Base-by-base conservation (phyloP, 805 yeast genomes). In the Metschnikowia dekortorum region DNA sequence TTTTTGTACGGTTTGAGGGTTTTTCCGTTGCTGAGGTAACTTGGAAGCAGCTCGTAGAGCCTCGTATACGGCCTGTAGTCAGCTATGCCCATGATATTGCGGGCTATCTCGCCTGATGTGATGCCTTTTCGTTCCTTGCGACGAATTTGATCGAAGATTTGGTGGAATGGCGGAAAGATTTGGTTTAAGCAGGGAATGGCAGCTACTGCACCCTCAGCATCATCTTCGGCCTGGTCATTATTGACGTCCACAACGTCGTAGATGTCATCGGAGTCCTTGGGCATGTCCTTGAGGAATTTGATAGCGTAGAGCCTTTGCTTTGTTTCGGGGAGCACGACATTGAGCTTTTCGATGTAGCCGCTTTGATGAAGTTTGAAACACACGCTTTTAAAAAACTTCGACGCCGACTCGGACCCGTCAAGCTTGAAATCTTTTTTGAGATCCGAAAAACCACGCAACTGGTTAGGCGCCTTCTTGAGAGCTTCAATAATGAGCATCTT, bases 111-210 rank as follows among this genome's bases (percentile, higher is more conserved):
- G 69, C 82, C 81, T 0, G 85, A 76, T 0, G 90, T 74, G 1
- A 81, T 67, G 0, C 96, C 96, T 0, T 64, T 61, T 0, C 61
- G 58, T 0, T 76, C 80, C 5, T 73, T 52, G 1, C 65, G 56
- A 6, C 63, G 60, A 1, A 83, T 75, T 4, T 75, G 50, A 46
- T 80, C 81, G 60, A 71, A 81, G 0, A 87, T 65, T 62, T 89
- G 96, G 53, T 75, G 79, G 36, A 81, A 83, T 0, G 83, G 54
- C 0, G 96, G 91, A 55, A 76, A 84, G 48, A 82, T 73, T 10
- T 73, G 63, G 61, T 85, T 87, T 46, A 78, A 59, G 0, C 62
- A 38, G 0, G 80, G 77, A 6, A 55, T n/a, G 11, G n/a, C 44
- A 29, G 38, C 35, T 2, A 22, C 18, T 5, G 26, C n/a, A 3